Conservation (phyloP, 768 basidiomycete genomes). For the Nidularia pulvinata region DNA sequence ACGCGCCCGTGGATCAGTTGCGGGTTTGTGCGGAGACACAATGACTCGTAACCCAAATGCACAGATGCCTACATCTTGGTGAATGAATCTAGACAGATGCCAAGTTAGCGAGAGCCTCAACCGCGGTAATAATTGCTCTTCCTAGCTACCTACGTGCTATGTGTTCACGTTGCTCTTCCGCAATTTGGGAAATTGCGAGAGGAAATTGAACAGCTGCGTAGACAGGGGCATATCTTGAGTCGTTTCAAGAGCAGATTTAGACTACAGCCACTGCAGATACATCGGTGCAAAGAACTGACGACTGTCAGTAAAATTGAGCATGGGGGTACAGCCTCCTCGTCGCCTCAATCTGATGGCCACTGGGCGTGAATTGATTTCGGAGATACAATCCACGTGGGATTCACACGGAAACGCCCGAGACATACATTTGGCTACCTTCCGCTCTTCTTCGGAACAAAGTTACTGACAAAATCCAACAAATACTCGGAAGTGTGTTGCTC, state of each 20-base stretch:
- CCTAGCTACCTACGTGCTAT: background rate
- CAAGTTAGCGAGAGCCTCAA: background rate
- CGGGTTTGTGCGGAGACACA: constrained; percentile 25
- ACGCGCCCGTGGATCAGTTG: constrained; percentile 32
- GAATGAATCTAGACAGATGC: constrained; percentile 6
- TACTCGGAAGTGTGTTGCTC: too few relatives aligned
- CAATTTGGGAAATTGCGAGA: background rate
- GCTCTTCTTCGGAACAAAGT: background rate
- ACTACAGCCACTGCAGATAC: background rate
- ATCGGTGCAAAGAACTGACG: too few relatives aligned
- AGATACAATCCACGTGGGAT: background rate
- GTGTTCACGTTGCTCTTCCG: background rate
- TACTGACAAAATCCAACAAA: too few relatives aligned
- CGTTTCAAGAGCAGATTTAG: background rate
- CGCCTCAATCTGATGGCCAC: background rate
- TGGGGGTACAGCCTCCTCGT: background rate
- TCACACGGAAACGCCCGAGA: background rate
- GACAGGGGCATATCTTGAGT: background rate
- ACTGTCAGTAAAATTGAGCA: too few relatives aligned
- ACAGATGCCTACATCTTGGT: constrained; percentile 21
- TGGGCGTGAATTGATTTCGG: background rate
- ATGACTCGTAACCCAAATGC: constrained; percentile 30
- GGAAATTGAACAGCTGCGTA: background rate
- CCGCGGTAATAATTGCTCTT: background rate
- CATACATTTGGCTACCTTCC: background rate